Percentiles rank a stretch among this genome's conserved stretches.
These are phyloP conservation scores for Pascua guehoae DNA, from an alignment of 1,284 basidiomycete species.

Conservation along the genomic window DNA sequence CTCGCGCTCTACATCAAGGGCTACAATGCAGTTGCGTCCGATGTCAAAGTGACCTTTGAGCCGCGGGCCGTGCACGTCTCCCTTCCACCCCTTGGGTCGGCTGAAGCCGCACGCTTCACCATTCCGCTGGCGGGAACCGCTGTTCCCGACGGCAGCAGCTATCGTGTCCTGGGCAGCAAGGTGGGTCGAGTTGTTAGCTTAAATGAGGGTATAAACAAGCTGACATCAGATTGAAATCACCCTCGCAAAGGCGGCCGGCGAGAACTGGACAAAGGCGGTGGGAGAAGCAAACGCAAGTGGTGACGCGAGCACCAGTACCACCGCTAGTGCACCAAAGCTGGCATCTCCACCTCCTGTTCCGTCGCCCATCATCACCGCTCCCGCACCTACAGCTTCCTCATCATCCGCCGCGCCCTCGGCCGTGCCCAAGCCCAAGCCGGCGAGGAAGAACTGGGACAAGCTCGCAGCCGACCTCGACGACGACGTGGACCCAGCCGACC, in stretches of 20 bases:
- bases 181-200: slow-evolving; percentile 59
- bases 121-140: slow-evolving; percentile 75
- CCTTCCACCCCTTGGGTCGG: slow-evolving; percentile 59
- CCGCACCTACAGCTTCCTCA: not conserved
- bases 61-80: slow-evolving; percentile 13
- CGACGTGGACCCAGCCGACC: slow-evolving; percentile 26
- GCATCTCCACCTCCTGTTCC: too few species aligned
- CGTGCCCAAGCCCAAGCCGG: slow-evolving; percentile 5
- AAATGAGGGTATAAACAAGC: not conserved
- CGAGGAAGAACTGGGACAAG: slow-evolving; percentile 47
- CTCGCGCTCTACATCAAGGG: slow-evolving; percentile 75
- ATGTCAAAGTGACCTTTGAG: slow-evolving; percentile 57
- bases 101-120: slow-evolving; percentile 54
- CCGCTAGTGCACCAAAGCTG: too few species aligned
- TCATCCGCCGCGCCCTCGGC: not conserved
- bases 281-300: too few species aligned
- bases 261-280: slow-evolving; percentile 57
- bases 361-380: not conserved
- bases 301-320: too few species aligned
- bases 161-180: slow-evolving; percentile 75
- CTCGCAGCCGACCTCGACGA: slow-evolving; percentile 36
- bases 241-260: slow-evolving; percentile 33
- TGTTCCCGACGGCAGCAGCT: slow-evolving; percentile 60
- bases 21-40: slow-evolving; percentile 36
- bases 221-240: slow-evolving; percentile 42